Base-by-base conservation (phyloP, 441 rosid genomes). In the Populus hybrid region DNA sequence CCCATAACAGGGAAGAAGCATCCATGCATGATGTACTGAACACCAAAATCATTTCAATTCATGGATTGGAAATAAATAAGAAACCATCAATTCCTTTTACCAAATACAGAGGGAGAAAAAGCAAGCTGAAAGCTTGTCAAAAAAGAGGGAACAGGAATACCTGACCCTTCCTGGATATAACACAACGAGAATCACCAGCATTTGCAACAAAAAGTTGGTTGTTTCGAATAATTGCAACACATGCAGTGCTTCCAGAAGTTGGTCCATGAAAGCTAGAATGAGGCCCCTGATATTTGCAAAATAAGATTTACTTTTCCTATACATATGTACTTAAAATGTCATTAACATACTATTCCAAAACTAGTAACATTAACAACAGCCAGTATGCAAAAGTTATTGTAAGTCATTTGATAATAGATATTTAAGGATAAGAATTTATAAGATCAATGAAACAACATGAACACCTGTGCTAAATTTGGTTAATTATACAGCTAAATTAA, bases 161-260 rank as follows among this genome's bases (percentile, higher is more conserved):
- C 97, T 89, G 96, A 69, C 97, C 96, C 84, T 90, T 92, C 84
- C 94, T 84, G 38, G 93, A 92, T 82, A 94, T 82, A 74, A 94
- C 94, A 70, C 97, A 92, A 64, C 98, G 94, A 75, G 98, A 94
- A 84, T 94, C 98, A 65, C 97, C 98, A 61, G 96, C 98, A 89
- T 94, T 94, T 75, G 95, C 96, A 71, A 91, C 94, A 78, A 87
- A 38, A 50, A 94, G 90, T 79, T 89, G 94, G 80, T 85, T 90
- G 72, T 90, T 83, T 80, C 83, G 75, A 59, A 94, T 87, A 69
- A 92, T 80, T 66, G 96, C 96, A 74, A 92, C 96, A 68, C 98
- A 94, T 38, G 98, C 97, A 24, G 98, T 94, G 84, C 93, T 75
- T 76, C 98, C 98, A 80, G 81, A 89, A 72, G 75, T 86, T 35